Evolutionary conservation across 805 yeast genomes (phyloP), one percentile per base, ranked within the genome.

Genomic region (Nakazawaea anatomiae): DNA sequence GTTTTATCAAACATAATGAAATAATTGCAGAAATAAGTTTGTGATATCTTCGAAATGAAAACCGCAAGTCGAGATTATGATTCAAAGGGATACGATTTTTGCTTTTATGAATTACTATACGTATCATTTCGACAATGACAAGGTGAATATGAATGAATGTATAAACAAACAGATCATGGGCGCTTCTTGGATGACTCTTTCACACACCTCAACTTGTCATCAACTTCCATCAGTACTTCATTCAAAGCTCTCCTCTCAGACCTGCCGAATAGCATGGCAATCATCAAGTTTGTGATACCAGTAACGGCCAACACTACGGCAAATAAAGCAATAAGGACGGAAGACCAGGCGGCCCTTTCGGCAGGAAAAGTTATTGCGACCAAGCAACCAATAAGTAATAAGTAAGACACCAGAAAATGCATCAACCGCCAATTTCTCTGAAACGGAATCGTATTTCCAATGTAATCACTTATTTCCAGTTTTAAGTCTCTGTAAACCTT

Each of bases 191-290:
- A 9, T 18, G 14, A 38, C 18, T 38, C 40, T 38, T 38, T 12
- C 7, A 38, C 40, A 38, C n/a, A 12, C n/a, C 40, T 38, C 62
- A 67, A 41, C 43, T 28, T 41, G 43, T 68, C 73, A 6, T 63
- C 65, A 1, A 90, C 87, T 62, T 92, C 95, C 56, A 74, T 65
- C 52, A 77, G 76, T 5, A 89, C 89, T 67, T 92, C 98, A 28
- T 68, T 69, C 45, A 94, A 66, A 0, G 91, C 92, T 44, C 98
- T 72, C 47, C 71, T 64, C 62, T 94, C 99, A n/a, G 80, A 75
- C 35, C 89, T 73, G 0, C 96, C 95, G 62, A 91, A 92, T 32
- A 89, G 61, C 51, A 74, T 77, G 40, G 92, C 91, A 43, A 94
- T 86, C 50, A 88, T 60, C 0, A 96, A 96, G 61, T 89, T 83